Base-by-base conservation (phyloP, 2,329 filamentous ascomycete genomes). In the Beauveria australis region DNA sequence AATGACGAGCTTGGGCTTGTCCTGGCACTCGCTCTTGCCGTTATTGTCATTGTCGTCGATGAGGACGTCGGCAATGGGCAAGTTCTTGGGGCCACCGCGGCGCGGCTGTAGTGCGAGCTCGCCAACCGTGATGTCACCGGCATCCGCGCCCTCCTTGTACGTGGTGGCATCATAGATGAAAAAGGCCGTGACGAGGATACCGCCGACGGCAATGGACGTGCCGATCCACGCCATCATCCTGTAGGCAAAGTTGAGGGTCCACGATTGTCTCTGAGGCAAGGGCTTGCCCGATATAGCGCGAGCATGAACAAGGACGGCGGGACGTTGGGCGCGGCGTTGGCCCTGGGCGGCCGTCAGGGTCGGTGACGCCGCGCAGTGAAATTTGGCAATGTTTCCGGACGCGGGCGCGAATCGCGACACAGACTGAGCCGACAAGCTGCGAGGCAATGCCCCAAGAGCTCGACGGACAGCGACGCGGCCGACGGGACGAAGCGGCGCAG, bases 151-250 rank as follows among this genome's bases (percentile, higher is more conserved):
- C 65, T 92, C 88, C 62, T 84, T 86, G 77, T 99, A 99, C 16
- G 94, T 99, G 53, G 86, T 88, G 10, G 92, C 88, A 77, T 99
- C 94, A 76, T 96, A 99, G 67, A 94, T 67, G 76, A 99, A 99
- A 79, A 99, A 97, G 53, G 81, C 89, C 22, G 92, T 74, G 7
- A 97, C 81, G 6, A 89, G 80, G 3, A 81, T 76, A 40, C 89
- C 87, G 59, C 89, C 72, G 55, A 93, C 80, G 8, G 87, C 78
- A 43, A 94, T 81, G 54, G 93, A 89, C 62, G 89, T 86, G 44
- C 94, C 94, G 28, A 76, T 55, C 72, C 72, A 75, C 37, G 74
- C 74, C 40, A 92, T 88, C 37, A 83, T 79, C 66, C 89, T 83
- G 71, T 89, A 91, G 51, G 85, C 72, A 68, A 89, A 85, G 68